Evolutionary conservation across 352 stramenopile species (phyloP), one percentile per base, ranked within the genome.

Genomic region (Peronospora farinosa): DNA sequence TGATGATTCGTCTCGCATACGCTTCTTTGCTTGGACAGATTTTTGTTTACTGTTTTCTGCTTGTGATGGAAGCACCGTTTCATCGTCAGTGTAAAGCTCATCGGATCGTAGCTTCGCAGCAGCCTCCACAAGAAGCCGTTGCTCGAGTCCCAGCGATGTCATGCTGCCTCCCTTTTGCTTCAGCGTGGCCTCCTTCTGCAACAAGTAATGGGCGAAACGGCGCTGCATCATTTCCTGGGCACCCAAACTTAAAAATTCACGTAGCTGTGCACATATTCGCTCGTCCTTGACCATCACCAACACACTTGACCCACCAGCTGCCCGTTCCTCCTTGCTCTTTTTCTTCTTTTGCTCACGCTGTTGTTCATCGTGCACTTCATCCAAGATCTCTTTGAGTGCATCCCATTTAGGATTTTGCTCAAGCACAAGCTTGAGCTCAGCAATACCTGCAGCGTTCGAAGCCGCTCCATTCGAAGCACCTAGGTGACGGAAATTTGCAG

Each of bases 341-440:
- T 63, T 44, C 21, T 61, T 53, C 21, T 56, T 54, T 45, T 64
- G 35, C 1, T 49, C 23, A 13, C 40, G 30, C 8, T 61, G 32
- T 28, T 46, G 25, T 27, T 76, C 74, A 37, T 86, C 69, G 32
- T 90, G 52, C 40, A 98, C 92, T 68, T 98, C 95, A 17, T 85
- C 74, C 12, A 99, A 57, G 7, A 98, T 80, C 45, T 97, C 80
- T 28, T 78, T 67, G 5, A 98, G 59, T 2, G 97, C 76, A 13
- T 77, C 74, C 86, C 96, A 98, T 61, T 99, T 99, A 7, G 94
- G 88, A 62, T 97, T 98, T 51, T 95, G 67, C 52, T 96, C 85
- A 10, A 96, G 49, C 9, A 72, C 67, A 23, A 95, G 47, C 35
- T 77, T 65, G 2, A 95, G 51, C 42, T 87, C 66, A 2, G 47